Conservation (phyloP, 495 filamentous ascomycete species). For the Podospora pseudoanserina region DNA sequence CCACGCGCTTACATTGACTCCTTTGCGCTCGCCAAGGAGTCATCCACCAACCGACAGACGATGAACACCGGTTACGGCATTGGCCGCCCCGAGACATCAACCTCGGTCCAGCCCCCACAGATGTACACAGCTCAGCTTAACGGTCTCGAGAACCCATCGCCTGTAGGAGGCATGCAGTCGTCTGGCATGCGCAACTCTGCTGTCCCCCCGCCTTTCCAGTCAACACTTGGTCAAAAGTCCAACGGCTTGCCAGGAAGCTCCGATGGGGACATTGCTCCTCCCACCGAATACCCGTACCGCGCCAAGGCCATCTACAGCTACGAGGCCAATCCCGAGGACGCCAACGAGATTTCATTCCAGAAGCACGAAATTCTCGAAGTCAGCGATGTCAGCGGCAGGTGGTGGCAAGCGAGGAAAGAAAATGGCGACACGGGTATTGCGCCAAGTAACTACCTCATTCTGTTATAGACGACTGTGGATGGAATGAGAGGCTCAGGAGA, state of each 20-base stretch:
- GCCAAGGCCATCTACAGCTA: slow-evolving; percentile 99
- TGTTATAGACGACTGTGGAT: slow-evolving; percentile 61
- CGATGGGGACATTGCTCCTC: slow-evolving; percentile 65
- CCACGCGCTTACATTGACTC: slow-evolving; percentile 92
- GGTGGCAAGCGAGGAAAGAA: slow-evolving; percentile 98
- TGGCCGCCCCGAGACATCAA: slow-evolving; percentile 74
- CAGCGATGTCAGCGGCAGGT: slow-evolving; percentile 92
- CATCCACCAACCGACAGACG: slow-evolving; percentile 61
- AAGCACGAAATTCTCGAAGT: slow-evolving; percentile 98
- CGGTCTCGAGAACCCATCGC: slow-evolving; percentile 94
- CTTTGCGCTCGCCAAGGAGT: slow-evolving; percentile 89
- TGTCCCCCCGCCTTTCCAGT: slow-evolving; percentile 28
- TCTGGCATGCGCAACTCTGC: slow-evolving; percentile 38
- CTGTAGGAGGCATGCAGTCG: slow-evolving; percentile 67
- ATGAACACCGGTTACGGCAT: slow-evolving; percentile 57
- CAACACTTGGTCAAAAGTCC: slow-evolving; percentile 37
- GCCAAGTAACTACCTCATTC: slow-evolving; percentile 94
- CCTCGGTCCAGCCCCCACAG: slow-evolving; percentile 74
- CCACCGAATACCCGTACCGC: slow-evolving; percentile 92
- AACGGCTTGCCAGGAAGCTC: slow-evolving; percentile 34
- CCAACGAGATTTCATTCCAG: slow-evolving; percentile 94
- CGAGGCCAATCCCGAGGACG: slow-evolving; percentile 93
- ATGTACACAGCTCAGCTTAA: slow-evolving; percentile 97
- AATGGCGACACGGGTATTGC: slow-evolving; percentile 95
- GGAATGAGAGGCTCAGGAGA: slow-evolving; percentile 9